phyloP scores from a whole-genome alignment of 1,284 basidiomycete species.

The Trichosporon sp. region DNA sequence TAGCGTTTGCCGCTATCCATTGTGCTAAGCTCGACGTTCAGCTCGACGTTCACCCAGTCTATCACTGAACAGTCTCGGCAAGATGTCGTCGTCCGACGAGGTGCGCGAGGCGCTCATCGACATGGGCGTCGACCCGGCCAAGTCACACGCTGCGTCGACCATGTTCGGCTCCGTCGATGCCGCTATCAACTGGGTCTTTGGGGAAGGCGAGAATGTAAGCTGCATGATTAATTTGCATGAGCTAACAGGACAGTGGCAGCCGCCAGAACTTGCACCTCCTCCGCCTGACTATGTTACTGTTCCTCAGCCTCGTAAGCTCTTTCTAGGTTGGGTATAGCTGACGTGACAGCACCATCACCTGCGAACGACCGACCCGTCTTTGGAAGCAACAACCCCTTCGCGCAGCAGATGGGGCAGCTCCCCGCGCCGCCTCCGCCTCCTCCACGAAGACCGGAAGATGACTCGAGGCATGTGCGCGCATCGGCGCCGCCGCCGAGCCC shows the following conservation, averaged over 20 bases:
- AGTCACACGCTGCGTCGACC: slow-evolving; percentile 32
- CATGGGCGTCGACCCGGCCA: slow-evolving; percentile 34
- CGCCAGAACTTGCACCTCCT: not conserved
- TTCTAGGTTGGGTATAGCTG: not conserved
- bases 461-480: slow-evolving; percentile 37
- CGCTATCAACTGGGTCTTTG: slow-evolving; percentile 44
- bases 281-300: not conserved
- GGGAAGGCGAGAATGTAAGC: slow-evolving; percentile 36
- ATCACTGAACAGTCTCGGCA: not conserved
- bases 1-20: not conserved
- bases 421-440: slow-evolving; percentile 7
- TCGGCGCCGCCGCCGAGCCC: slow-evolving; percentile 39
- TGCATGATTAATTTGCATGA: not conserved
- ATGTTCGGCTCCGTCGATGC: slow-evolving; percentile 31
- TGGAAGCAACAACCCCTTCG: slow-evolving; percentile 18
- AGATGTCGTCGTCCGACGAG: slow-evolving; percentile 25
- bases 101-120: slow-evolving; percentile 27
- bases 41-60: not conserved
- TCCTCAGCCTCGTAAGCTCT: not conserved
- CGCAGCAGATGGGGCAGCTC: slow-evolving; percentile 17
- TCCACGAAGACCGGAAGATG: slow-evolving; percentile 35
- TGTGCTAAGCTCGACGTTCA: not conserved
- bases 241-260: not conserved
- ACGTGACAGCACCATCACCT: slow-evolving; percentile 1
- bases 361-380: slow-evolving; percentile 1